phyloP scores from a whole-genome alignment of 176 grass and related monocot species.

The Phragmites australis region DNA sequence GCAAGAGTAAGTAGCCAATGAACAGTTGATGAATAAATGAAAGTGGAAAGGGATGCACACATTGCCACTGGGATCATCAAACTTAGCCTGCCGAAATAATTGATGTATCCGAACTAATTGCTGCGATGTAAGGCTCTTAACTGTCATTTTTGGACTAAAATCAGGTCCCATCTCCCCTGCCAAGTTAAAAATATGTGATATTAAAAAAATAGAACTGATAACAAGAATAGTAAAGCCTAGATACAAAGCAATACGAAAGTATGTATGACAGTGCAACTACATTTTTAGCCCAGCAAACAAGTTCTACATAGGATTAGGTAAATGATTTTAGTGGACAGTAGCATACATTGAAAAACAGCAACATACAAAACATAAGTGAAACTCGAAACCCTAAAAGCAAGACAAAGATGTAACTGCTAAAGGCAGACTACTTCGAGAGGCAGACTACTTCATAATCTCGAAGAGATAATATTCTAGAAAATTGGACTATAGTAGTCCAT shows the following conservation, averaged over 20 bases:
- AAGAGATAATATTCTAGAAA: constrained; percentile 29
- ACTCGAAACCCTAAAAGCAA: constrained; percentile 30
- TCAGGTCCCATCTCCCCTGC: constrained; percentile 96
- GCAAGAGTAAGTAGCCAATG: constrained; percentile 24
- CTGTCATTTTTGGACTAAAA: constrained; percentile 72
- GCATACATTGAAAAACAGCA: constrained; percentile 11
- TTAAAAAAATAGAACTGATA: constrained; percentile 27
- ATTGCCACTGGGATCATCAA: constrained; percentile 96
- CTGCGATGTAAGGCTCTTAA: constrained; percentile 74
- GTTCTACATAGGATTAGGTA: constrained; percentile 3
- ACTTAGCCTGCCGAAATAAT: constrained; percentile 94
- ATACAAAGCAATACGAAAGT: neutral
- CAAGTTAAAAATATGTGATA: constrained; percentile 24
- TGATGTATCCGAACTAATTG: constrained; percentile 95
- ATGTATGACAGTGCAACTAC: neutral
- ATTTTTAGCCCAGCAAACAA: constrained; percentile 20
- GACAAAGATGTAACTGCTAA: neutral
- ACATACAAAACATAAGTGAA: neutral
- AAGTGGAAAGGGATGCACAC: constrained; percentile 48
- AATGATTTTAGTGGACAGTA: constrained; percentile 20
- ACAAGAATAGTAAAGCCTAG: constrained; percentile 7
- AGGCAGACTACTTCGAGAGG: too few species aligned
- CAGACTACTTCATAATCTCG: constrained; percentile 4
- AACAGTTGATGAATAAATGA: constrained; percentile 26
- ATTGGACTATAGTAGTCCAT: neutral